Base-by-base conservation (phyloP, 805 yeast genomes). In the Diddensiella transvaalensis region DNA sequence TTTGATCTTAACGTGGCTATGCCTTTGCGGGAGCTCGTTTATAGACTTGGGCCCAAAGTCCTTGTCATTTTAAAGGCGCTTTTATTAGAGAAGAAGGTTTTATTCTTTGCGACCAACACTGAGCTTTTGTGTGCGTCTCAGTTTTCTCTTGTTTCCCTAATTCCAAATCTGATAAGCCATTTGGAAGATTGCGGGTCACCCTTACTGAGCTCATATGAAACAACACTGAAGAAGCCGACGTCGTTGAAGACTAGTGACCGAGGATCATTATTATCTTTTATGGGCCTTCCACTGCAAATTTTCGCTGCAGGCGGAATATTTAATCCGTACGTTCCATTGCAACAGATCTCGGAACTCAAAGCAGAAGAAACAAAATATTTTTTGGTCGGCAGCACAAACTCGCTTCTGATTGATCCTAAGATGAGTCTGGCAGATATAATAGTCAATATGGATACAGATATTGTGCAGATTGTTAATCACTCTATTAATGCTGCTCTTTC, bases 301-400 rank as follows among this genome's bases (percentile, higher is more conserved):
- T 93, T 93, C 66, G 88, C 88, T 43, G 78, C 79, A 56, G 95
- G 95, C 39, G 89, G 95, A 1, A 75, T 91, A 51, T 90, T 95
- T 74, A 83, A 85, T 57, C 98, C 99, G 1, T 93, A 91, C 67
- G 75, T 90, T n/a, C 95, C 98, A 0, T 70, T 93, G 47, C 99
- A 91, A 64, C 98, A 91, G 61, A 70, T 91, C 48, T 85, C 85
- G 45, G 89, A 85, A 56, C 71, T 93, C 45, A 72, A 71, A 26
- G 74, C 76, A 18, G 69, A 71, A 1, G 76, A 74, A 44, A 76
- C 90, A 0, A 69, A 75, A 30, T 80, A 81, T 61, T 93, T 80
- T 56, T 69, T 87, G 61, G 77, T 87, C 42, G 99, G 99, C 0
- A 83, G 95, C 37, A 89, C 97, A 3, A 93, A 93, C 67, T 81